Base-by-base conservation (phyloP, 345 rosid species). In the Theobroma cacao region DNA sequence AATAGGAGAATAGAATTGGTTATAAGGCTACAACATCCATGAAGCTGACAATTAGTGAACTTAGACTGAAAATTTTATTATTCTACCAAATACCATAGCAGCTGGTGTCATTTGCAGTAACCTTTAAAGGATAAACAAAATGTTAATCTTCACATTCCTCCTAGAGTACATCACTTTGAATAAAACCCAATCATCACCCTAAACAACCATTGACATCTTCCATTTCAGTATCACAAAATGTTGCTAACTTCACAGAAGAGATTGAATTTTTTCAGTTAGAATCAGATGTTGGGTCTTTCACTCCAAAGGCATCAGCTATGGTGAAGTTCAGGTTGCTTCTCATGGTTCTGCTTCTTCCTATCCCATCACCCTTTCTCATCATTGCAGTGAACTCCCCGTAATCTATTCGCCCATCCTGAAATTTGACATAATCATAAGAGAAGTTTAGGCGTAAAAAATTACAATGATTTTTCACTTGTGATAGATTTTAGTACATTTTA, bases 341-440 rank as follows among this genome's bases (percentile, higher is more conserved):
- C 98, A 91, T 90, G 0, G 97, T 90, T 82, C 93, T 86, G 84
- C 83, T 92, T 80, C 90, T 86, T 13, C 94, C 97, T 58, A 87
- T 81, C 28, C 86, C 91, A 58, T 91, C 94, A 6, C 92, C 88
- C 77, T 82, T 86, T 85, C 86, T 93, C 98, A 94, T 95, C 98
- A 93, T 95, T 3, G 97, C 91, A 3, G 92, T 77, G 78, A 95
- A 95, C 87, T 95, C 98, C 11, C 82, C 86, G 47, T 91, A 95
- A 81, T 93, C 98, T 79, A 95, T 95, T 71, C 86, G 82, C 72
- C 98, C 99, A 40, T 95, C 99, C 99, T 95, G 83, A 62, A 77
- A 73, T 68, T 52, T 22, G 14, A 28, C 7, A 1, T n/a, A 60
- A 22, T 70, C 72, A 14, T 67, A 31, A 7, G 2, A 10, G n/a